Base-by-base conservation (phyloP, 2,329 filamentous ascomycete species). In the Paracamarosporium sp. region DNA sequence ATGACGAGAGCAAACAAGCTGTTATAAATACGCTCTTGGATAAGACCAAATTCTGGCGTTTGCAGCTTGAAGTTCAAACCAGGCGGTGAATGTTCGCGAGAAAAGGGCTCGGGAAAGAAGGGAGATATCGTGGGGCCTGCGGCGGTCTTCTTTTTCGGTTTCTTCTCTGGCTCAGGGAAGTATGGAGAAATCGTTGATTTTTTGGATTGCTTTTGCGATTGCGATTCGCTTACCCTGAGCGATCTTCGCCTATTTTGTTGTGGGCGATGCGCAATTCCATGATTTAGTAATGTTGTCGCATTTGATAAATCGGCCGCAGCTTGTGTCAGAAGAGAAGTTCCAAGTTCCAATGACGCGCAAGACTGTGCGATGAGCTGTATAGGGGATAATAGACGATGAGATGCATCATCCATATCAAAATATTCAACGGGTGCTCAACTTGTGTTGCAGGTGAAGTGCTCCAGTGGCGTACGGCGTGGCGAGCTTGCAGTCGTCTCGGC, bases 1-100 rank as follows among this genome's bases (percentile, higher is more conserved):
- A 97, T 82, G 1, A 97, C 84, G 1, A 97, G 85, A 62, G 88
- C 88, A 74, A 96, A 97, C 0, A 93, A 90, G 55, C 92, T 84
- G 48, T 85, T 76, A 1, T 88, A 87, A 15, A 96, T 85, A 62
- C 88, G 85, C 72, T 97, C 93, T 73, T 97, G 93, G 35, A 97
- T 87, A 1, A 97, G 83, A 0, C 93, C 93, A 70, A 96, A 97
- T 6, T 51, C 40, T 12, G 40, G 43, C 5, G 64, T 58, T 31
- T 60, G 61, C 2, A 74, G 68, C 17, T 57, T 28, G 27, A 74
- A 73, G 4, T 43, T 35, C 2, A 74, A 55, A 4, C 63, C 62
- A 4, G 59, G 50, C 0, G 69, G 69, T 3, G 59, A 51, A 27
- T 61, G 59, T 4, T 55, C 50, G 15, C 61, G 52, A 35, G 57